phyloP scores from a whole-genome alignment of 139 green algal species.

The Chlamydomonas sp. region DNA sequence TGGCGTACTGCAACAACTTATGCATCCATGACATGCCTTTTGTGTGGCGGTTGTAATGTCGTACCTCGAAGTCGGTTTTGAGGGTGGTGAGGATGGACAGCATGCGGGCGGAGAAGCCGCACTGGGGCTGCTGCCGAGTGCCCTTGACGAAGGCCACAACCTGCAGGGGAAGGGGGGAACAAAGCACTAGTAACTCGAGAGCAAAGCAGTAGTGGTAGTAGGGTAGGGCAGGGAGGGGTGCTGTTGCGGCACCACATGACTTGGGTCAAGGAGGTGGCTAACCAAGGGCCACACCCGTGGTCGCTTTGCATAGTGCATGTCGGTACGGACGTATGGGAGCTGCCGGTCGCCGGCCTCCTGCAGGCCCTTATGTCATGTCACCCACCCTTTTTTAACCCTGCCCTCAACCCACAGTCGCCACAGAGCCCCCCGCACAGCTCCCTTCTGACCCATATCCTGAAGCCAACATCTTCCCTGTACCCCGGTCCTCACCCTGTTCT shows the following conservation, averaged over 20 bases:
- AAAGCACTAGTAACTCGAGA: not conserved
- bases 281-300: too few species aligned
- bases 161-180: slow-evolving; percentile 33
- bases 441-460: not conserved
- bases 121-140: slow-evolving; percentile 85
- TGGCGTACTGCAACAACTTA: not conserved
- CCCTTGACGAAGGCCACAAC: slow-evolving; percentile 95
- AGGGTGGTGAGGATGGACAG: slow-evolving; percentile 79
- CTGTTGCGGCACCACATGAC: too few species aligned
- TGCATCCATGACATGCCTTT: not conserved
- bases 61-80: slow-evolving; percentile 8
- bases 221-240: too few species aligned
- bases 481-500: slow-evolving; percentile 65
- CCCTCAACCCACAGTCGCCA: too few species aligned
- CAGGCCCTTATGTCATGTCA: too few species aligned
- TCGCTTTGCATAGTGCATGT: too few species aligned
- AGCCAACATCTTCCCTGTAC: not conserved
- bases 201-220: too few species aligned
- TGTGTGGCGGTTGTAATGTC: not conserved
- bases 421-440: too few species aligned
- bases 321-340: too few species aligned
- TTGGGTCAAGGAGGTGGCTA: too few species aligned
- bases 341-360: too few species aligned
- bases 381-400: too few species aligned
- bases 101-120: slow-evolving; percentile 91